A percentile compares a stretch with the other conserved stretches of the same genome.
Conservation (phyloP, 768 basidiomycete species). For the Termitomyces sp. region DNA sequence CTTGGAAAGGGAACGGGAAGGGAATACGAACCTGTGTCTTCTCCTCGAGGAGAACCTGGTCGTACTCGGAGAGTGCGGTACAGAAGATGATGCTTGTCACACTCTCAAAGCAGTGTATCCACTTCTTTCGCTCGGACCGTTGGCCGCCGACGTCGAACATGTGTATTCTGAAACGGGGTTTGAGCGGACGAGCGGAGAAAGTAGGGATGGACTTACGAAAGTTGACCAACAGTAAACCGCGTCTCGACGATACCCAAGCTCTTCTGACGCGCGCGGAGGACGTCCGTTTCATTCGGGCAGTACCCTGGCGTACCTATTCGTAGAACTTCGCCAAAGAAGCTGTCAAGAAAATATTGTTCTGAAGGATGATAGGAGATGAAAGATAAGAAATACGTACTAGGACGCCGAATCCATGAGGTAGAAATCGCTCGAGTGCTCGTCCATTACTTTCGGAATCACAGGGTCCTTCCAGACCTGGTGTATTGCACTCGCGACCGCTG, state of each 20-base stretch:
- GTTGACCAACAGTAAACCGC: constrained; percentile 66
- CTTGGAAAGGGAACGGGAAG: constrained; percentile 23
- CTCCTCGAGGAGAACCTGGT: constrained; percentile 70
- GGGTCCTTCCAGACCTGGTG: constrained; percentile 70
- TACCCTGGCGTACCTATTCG: constrained; percentile 84
- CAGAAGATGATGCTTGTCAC: constrained; percentile 63
- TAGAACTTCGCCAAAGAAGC: constrained; percentile 85
- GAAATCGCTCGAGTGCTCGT: constrained; percentile 8
- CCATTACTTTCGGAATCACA: constrained; percentile 38
- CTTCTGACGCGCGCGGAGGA: constrained; percentile 85
- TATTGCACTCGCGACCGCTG: constrained; percentile 70
- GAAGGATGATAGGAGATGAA: background rate
- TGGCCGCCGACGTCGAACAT: constrained; percentile 84
- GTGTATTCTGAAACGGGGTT: constrained; percentile 39
- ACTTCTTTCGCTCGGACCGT: constrained; percentile 80
- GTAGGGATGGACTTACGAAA: constrained; percentile 46
- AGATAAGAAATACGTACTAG: constrained; percentile 56
- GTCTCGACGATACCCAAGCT: constrained; percentile 92
- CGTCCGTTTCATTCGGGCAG: constrained; percentile 82
- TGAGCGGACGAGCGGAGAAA: constrained; percentile 20
- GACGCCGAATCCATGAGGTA: constrained; percentile 4
- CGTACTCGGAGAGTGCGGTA: constrained; percentile 70
- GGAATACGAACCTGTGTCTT: constrained; percentile 52
- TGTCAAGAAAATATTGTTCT: constrained; percentile 24
- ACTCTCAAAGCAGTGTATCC: constrained; percentile 53